Evolutionary conservation across 495 filamentous ascomycete genomes (phyloP).

Genomic region (Rhypophila decipiens): DNA sequence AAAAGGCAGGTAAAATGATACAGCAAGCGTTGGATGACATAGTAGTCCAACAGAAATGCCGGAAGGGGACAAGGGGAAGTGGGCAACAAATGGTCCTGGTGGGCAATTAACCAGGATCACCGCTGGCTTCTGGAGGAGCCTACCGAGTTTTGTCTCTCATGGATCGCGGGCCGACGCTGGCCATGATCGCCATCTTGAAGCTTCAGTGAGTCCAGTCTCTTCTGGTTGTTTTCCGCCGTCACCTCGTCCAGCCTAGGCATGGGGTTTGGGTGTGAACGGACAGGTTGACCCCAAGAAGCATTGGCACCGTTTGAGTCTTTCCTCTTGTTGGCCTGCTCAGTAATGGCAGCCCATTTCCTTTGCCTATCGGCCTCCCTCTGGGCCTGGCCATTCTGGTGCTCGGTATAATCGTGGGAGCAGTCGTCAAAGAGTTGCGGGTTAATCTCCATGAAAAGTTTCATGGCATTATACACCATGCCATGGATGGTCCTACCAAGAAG

Average conservation of each 20-base stretch:
- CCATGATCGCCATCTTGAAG: constrained; percentile 59
- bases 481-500: constrained; percentile 74
- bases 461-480: constrained; percentile 99
- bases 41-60: too few relatives aligned
- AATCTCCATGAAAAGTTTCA: constrained; percentile 99
- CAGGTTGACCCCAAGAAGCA: constrained; percentile 10
- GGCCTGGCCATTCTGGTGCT: constrained; percentile 83
- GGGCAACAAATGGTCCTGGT: neutral
- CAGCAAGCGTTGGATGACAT: too few relatives aligned
- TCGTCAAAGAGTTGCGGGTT: constrained; percentile 98
- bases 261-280: constrained; percentile 11
- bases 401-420: constrained; percentile 97
- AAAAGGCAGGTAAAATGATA: too few relatives aligned
- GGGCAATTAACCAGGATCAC: constrained; percentile 17
- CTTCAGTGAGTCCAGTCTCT: constrained; percentile 75
- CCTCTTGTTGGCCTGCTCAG: constrained; percentile 65
- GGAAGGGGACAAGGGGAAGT: too few relatives aligned
- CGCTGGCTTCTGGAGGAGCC: constrained; percentile 44
- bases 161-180: constrained; percentile 36
- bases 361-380: constrained; percentile 69
- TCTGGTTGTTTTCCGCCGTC: constrained; percentile 78
- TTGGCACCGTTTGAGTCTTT: constrained; percentile 35
- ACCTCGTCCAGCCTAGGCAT: constrained; percentile 55
- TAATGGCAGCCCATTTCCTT: constrained; percentile 78
- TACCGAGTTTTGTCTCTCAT: constrained; percentile 46